Conservation (phyloP, 305 asterid genomes). For the Ilex paraguariensis region DNA sequence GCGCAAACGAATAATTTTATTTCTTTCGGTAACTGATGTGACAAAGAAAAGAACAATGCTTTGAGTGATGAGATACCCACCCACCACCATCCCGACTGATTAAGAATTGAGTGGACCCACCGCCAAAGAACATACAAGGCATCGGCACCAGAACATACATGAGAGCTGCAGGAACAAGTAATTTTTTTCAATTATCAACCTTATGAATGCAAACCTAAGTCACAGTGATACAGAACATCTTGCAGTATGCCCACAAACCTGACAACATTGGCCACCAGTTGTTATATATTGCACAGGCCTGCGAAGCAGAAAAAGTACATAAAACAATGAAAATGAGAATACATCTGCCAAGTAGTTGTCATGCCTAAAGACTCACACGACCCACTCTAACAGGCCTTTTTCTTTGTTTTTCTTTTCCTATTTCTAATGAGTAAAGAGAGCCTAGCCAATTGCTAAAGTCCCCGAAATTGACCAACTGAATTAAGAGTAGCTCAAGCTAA, state of each 20-base stretch:
- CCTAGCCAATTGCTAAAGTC: too few relatives aligned
- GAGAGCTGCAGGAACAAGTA: slow-evolving; percentile 57
- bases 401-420: too few relatives aligned
- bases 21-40: too few relatives aligned
- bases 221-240: slow-evolving; percentile 6
- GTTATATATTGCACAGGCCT: slow-evolving; percentile 93
- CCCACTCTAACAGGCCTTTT: too few relatives aligned
- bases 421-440: too few relatives aligned
- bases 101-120: slow-evolving; percentile 93
- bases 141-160: slow-evolving; percentile 97
- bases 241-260: slow-evolving; percentile 5
- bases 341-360: too few relatives aligned
- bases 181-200: not conserved
- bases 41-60: too few relatives aligned
- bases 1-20: too few relatives aligned
- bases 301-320: slow-evolving; percentile 9
- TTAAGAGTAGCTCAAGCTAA: too few relatives aligned
- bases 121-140: slow-evolving; percentile 97
- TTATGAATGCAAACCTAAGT: slow-evolving; percentile 4
- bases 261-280: slow-evolving; percentile 81
- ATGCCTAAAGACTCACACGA: too few relatives aligned
- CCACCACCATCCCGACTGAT: slow-evolving; percentile 96
- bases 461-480: too few relatives aligned
- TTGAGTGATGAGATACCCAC: slow-evolving; percentile 34
- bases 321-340: too few relatives aligned